Evolutionary conservation across 2,329 filamentous ascomycete species (phyloP).

Genomic region (Fonsecaea erecta): DNA sequence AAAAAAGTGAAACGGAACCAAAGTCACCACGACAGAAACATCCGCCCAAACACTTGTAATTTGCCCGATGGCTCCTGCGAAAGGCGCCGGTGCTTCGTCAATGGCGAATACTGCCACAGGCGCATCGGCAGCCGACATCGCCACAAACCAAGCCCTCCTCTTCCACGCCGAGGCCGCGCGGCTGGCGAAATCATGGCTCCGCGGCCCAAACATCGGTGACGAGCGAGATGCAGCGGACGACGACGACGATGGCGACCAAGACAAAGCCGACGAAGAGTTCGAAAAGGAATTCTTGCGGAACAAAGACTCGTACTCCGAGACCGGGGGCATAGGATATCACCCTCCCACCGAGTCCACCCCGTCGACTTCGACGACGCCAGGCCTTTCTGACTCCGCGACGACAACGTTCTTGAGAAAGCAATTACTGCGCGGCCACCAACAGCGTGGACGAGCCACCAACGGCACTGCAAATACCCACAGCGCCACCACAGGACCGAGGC

Average conservation of each 20-base stretch:
- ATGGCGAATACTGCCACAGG: background rate
- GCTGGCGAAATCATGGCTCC: slow-evolving; percentile 30
- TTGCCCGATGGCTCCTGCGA: background rate
- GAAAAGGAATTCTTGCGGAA: slow-evolving; percentile 15
- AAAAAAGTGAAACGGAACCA: too few relatives aligned
- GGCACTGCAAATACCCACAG: background rate
- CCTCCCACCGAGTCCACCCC: background rate
- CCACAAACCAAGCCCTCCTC: slow-evolving; percentile 29
- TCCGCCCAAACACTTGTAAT: too few relatives aligned
- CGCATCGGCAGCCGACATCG: slow-evolving; percentile 23
- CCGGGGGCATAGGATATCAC: slow-evolving; percentile 24
- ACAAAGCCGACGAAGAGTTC: slow-evolving; percentile 10
- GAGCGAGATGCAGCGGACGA: too few relatives aligned
- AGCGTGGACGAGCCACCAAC: background rate
- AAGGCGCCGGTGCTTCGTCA: background rate
- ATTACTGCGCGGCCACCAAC: slow-evolving; percentile 17
- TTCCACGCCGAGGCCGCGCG: slow-evolving; percentile 29
- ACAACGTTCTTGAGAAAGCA: slow-evolving; percentile 30
- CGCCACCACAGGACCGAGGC: slow-evolving; percentile 14
- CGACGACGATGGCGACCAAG: slow-evolving; percentile 1
- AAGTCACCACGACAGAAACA: too few relatives aligned
- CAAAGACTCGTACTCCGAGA: slow-evolving; percentile 24
- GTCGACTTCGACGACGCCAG: background rate
- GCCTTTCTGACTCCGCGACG: slow-evolving; percentile 19
- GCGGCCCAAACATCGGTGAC: background rate